Percentiles rank a stretch among this genome's conserved stretches.
Evolutionary conservation across 176 grass and related monocot genomes (phyloP).

Genomic region (Puccinellia tenuiflora): DNA sequence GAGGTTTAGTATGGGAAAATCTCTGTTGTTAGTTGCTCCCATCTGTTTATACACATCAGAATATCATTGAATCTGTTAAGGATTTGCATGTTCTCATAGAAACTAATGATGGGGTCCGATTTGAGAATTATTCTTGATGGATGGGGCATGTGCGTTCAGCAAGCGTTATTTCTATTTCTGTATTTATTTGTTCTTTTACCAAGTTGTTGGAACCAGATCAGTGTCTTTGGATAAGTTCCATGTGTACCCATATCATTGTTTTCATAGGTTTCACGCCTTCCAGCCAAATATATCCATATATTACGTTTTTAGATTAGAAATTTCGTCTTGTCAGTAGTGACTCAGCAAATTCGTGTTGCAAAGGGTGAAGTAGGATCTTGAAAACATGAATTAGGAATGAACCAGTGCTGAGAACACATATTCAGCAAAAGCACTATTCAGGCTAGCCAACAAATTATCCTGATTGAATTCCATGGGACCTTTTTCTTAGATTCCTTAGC

Average conservation of each 20-base stretch:
- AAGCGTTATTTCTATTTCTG: neutral
- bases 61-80: neutral
- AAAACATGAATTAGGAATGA: neutral
- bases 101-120: neutral
- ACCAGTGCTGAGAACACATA: neutral
- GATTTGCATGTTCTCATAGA: neutral
- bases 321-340: neutral
- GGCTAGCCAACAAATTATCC: neutral
- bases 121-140: neutral
- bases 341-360: neutral
- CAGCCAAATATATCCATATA: neutral
- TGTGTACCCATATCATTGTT: neutral
- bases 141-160: neutral
- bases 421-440: neutral
- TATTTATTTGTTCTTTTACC: neutral
- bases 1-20: neutral
- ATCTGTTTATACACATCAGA: neutral
- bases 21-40: neutral
- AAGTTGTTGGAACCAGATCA: neutral
- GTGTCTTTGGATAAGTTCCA: neutral
- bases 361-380: neutral
- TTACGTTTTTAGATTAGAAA: neutral
- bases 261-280: neutral
- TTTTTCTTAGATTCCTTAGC: neutral
- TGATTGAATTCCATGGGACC: neutral